Base-by-base conservation (phyloP, 257 asterid species). In the Solanum lycopersicoides region DNA sequence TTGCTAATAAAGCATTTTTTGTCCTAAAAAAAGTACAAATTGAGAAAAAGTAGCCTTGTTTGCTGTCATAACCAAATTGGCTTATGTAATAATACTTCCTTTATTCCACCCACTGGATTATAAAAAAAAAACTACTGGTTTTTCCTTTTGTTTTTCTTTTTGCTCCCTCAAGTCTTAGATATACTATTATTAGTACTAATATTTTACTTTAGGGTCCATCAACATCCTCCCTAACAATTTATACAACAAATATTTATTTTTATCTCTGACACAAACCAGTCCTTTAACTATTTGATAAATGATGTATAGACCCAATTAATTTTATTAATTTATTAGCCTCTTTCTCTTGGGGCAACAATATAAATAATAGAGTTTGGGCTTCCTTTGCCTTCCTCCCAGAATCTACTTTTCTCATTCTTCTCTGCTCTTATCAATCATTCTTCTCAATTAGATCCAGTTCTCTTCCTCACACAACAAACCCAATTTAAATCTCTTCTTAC, bases 21-120 rank as follows among this genome's bases (percentile, higher is more conserved):
- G 68, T n/a, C 25, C 69, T 30, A 15, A 28, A 47, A 80, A 71
- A 80, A 16, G 66, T 50, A 30, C 83, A 47, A 80, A 28, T 47
- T 80, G 9, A 80, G 42, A 47, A 28, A 44, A 45, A 50, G 69
- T 80, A 30, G 9, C 32, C 18, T 80, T 10, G 41, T 18, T 45
- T 79, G 84, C 84, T 79, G 66, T 79, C 84, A 21, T 20, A 86
- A 42, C 88, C 53, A 73, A 73, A 34, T 71, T 84, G 80, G 79
- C 66, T 8, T 6, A 85, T 35, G 35, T 5, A 23, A 20, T 79
- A 47, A 47, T 72, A 72, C 80, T 87, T 84, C 86, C 92, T 37
- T 83, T 53, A 37, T 87, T 85, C 86, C 90, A 79, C 32, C 83
- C 91, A 85, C 89, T 86, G 91, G 92, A 90, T 89, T 88, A 85